Percentiles rank a stretch among this genome's conserved stretches.
phyloP scores from a whole-genome alignment of 176 grass and related monocot species.

The maize (Zea mays) region DNA sequence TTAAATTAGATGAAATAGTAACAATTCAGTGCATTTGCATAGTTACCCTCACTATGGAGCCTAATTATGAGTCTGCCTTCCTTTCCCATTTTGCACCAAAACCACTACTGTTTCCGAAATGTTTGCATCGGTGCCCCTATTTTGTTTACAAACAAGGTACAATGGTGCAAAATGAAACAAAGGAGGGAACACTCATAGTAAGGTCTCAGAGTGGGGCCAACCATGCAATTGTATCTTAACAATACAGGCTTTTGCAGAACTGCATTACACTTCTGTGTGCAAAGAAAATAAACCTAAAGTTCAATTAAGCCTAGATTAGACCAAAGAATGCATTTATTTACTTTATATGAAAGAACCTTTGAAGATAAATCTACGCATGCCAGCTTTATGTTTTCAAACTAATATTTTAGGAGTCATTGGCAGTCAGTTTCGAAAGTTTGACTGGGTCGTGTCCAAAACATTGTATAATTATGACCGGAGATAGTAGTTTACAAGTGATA shows the following conservation, averaged over 20 bases:
- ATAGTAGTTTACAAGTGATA: slow-evolving; percentile 17
- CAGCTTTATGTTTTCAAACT: not conserved
- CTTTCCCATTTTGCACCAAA: not conserved
- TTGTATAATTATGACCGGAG: not conserved
- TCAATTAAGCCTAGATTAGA: not conserved
- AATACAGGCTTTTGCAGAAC: slow-evolving; percentile 15
- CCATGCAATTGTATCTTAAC: not conserved
- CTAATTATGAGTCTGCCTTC: not conserved
- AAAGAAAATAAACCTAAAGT: slow-evolving; percentile 17
- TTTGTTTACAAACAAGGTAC: not conserved
- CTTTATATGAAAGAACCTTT: not conserved
- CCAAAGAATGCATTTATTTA: not conserved
- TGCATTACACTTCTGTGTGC: slow-evolving; percentile 8
- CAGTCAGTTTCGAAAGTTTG: not conserved
- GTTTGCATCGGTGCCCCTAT: not conserved
- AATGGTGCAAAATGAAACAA: not conserved
- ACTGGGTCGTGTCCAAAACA: not conserved
- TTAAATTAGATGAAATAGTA: slow-evolving; percentile 23
- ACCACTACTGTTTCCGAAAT: not conserved
- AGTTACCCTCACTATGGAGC: not conserved
- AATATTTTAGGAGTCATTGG: not conserved
- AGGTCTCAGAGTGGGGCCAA: not conserved
- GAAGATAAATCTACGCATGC: not conserved
- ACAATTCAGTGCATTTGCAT: not conserved
- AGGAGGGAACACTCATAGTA: not conserved